Evolutionary conservation across 2,329 filamentous ascomycete genomes (phyloP), one percentile per base, ranked within the genome.

Genomic region (Corniculantispora saksenae): DNA sequence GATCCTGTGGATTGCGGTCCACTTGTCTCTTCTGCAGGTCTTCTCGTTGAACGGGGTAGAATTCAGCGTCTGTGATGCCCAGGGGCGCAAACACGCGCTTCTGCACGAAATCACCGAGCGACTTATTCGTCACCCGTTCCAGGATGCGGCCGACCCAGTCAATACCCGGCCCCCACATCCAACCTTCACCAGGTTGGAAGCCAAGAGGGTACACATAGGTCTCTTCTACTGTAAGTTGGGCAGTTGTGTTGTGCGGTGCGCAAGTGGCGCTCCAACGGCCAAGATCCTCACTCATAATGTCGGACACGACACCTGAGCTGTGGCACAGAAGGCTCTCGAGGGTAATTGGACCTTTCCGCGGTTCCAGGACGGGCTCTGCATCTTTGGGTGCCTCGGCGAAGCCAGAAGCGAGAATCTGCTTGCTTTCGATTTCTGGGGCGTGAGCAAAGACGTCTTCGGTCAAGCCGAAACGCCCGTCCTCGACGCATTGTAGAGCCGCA

Each of bases 91-190:
- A 82, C 21, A 86, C 79, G 55, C 80, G 75, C 61, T 79, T 68
- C 13, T 80, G 73, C 68, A 86, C 77, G 56, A 77, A 79, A 2
- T 80, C 76, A 3, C 80, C 75, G 3, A 87, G 72, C 0, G 76
- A 78, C 10, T 69, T 61, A 0, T 79, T 78, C 0, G 82, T 82
- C 0, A 83, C 69, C 0, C 78, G 74, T 68, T 86, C 84, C 1
- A 87, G 76, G 1, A 86, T 73, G 0, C 78, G 76, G 3, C 85
- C 84, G 0, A 80, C 81, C 84, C 83, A 87, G 73, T 87, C 85
- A 1, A 83, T 70, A 1, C 79, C 77, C 1, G 77, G 68, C 0
- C 82, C 79, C 66, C 87, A 87, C 67, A 77, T 75, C 84, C 84
- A 87, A 3, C 76, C 72, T 0, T 74, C 71, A 0, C 84, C 84